Percentiles rank a stretch among this genome's conserved stretches.
Evolutionary conservation across 2,329 filamentous ascomycete species (phyloP).

Genomic region (Aureobasidium pullulans): DNA sequence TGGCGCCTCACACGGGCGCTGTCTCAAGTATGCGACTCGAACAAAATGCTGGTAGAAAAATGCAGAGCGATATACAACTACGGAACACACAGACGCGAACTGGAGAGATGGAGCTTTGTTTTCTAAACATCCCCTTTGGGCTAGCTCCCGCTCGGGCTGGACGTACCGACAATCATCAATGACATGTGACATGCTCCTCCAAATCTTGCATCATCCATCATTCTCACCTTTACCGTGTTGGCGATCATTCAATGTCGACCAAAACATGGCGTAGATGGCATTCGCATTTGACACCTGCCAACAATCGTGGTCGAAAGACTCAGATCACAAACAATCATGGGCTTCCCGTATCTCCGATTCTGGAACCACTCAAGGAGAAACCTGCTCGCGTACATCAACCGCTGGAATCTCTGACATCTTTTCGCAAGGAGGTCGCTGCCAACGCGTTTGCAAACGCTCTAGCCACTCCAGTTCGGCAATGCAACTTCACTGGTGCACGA

Average conservation of each 20-base stretch:
- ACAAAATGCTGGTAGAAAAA: slow-evolving; percentile 13
- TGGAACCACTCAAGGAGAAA: not conserved
- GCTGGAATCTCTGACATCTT: slow-evolving; percentile 30
- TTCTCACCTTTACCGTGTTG: not conserved
- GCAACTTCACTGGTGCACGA: slow-evolving; percentile 39
- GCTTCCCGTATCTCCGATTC: not conserved
- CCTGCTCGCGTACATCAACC: not conserved
- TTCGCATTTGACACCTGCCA: not conserved
- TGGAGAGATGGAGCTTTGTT: slow-evolving; percentile 10
- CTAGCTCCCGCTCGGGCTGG: not conserved
- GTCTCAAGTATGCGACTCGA: not conserved
- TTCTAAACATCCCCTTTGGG: slow-evolving; percentile 6
- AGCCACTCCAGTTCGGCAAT: slow-evolving; percentile 52
- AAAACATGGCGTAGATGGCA: not conserved
- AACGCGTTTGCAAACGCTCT: slow-evolving; percentile 62
- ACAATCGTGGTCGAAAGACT: not conserved
- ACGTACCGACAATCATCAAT: not conserved
- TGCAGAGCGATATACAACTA: slow-evolving; percentile 5
- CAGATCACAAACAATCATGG: not conserved
- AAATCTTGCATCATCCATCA: not conserved
- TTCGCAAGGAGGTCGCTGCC: slow-evolving; percentile 51
- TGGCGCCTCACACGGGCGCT: not conserved
- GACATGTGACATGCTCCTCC: not conserved
- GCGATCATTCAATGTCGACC: not conserved
- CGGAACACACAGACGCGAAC: not conserved